phyloP scores from a whole-genome alignment of 2,329 filamentous ascomycete genomes.

The Neofusicoccum sp. region DNA sequence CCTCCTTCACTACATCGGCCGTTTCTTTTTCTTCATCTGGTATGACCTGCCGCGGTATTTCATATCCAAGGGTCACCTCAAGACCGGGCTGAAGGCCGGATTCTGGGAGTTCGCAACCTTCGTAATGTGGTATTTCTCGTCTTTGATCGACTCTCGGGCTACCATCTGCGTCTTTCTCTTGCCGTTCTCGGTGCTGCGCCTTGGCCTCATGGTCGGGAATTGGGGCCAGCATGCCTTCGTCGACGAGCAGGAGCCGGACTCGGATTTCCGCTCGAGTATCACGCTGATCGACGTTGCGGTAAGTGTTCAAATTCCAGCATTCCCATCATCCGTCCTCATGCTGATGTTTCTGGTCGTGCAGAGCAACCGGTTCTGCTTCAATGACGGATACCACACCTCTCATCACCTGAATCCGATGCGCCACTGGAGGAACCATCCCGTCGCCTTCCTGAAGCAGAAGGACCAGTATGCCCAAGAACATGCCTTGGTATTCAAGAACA shows the following conservation, averaged over 20 bases:
- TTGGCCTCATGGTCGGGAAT: conserved; percentile 78
- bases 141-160: conserved; percentile 34
- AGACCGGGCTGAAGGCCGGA: conserved; percentile 54
- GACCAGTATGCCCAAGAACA: conserved; percentile 63
- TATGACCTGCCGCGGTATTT: conserved; percentile 75
- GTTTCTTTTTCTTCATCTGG: conserved; percentile 74
- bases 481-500: conserved; percentile 75
- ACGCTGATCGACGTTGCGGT: conserved; percentile 76
- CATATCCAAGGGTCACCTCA: conserved; percentile 57
- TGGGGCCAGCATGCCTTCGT: conserved; percentile 84
- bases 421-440: conserved; percentile 79
- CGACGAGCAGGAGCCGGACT: conserved; percentile 70
- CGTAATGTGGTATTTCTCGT: conserved; percentile 16
- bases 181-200: conserved; percentile 63
- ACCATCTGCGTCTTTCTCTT: conserved; percentile 65
- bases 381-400: conserved; percentile 79
- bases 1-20: conserved; percentile 69
- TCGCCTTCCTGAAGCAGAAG: conserved; percentile 69
- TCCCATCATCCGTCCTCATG: conserved; percentile 5
- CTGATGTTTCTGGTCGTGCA: conserved; percentile 31
- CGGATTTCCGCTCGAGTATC: conserved; percentile 75
- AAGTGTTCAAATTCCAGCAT: conserved; percentile 36
- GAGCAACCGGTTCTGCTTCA: conserved; percentile 81
- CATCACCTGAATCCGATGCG: conserved; percentile 75
- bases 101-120: conserved; percentile 61